Percentiles rank a stretch among this genome's conserved stretches.
phyloP scores from a whole-genome alignment of 225 moss, liverwort and hornwort species.

The Bryoerythrophyllum caledonicum region DNA sequence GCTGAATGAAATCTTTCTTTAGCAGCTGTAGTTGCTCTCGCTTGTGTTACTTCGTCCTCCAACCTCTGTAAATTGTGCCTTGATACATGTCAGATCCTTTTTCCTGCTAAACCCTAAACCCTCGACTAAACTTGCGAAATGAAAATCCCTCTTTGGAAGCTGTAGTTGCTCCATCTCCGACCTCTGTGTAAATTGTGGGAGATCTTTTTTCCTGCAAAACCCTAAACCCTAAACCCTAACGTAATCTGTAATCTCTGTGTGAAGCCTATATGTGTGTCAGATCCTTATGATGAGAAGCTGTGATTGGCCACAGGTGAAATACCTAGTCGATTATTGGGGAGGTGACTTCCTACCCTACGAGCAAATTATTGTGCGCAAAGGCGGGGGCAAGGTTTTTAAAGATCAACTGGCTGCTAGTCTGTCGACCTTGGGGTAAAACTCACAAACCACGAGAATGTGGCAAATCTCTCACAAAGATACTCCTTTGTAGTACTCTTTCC shows the following conservation, averaged over 20 bases:
- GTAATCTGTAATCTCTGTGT: not conserved
- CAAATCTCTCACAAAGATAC: no score
- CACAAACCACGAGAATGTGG: no score
- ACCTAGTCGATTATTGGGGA: conserved; percentile 53
- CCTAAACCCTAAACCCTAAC: no score
- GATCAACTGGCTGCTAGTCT: conserved; percentile 46
- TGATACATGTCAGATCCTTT: not conserved
- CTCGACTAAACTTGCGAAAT: no score
- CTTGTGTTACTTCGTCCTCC: not conserved
- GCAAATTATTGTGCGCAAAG: conserved; percentile 46
- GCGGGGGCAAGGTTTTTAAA: conserved; percentile 50
- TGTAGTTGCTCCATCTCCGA: no score
- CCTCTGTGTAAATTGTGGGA: no score
- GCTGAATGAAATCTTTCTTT: not conserved
- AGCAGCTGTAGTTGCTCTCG: not conserved
- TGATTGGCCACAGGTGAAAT: conserved; percentile 35
- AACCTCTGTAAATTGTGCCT: not conserved
- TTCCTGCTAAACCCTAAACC: no score
- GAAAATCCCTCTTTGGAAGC: no score
- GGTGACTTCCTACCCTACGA: conserved; percentile 44
- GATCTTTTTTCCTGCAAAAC: no score
- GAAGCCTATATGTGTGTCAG: not conserved
- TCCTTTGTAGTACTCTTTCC: no score
- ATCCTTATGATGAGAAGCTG: not conserved
- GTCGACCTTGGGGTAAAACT: conserved; percentile 38